These are phyloP conservation scores for Boletellus ananas DNA, from an alignment of 768 basidiomycete species.

Conservation along the genomic window DNA sequence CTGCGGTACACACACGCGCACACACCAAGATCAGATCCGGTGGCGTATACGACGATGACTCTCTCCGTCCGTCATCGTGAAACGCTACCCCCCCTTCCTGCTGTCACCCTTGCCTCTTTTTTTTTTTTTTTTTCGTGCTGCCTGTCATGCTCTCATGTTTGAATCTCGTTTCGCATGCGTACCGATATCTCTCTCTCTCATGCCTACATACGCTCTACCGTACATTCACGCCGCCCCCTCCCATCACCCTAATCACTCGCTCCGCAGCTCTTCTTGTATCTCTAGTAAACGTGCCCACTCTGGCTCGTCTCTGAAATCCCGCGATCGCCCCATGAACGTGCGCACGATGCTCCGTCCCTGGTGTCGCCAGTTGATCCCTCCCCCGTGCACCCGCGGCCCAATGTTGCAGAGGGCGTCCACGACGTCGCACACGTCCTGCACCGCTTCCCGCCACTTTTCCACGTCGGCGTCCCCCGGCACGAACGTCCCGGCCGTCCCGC, in stretches of 20 bases:
- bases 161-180: not conserved
- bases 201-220: not conserved
- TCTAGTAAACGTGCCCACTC: slow-evolving; percentile 72
- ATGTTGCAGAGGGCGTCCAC: slow-evolving; percentile 81
- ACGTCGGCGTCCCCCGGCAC: slow-evolving; percentile 67
- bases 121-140: not conserved
- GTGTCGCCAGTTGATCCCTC: slow-evolving; percentile 69
- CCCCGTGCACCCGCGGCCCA: slow-evolving; percentile 55
- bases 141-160: slow-evolving; percentile 13
- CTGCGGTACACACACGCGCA: not conserved
- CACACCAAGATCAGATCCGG: not conserved
- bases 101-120: not conserved
- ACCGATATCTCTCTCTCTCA: not conserved
- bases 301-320: slow-evolving; percentile 83
- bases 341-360: slow-evolving; percentile 85
- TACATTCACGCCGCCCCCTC: slow-evolving; percentile 11
- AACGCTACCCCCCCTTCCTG: slow-evolving; percentile 7
- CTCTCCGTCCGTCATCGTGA: slow-evolving; percentile 11
- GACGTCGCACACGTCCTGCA: slow-evolving; percentile 75
- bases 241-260: slow-evolving; percentile 2
- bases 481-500: slow-evolving; percentile 54
- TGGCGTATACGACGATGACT: slow-evolving; percentile 1
- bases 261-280: slow-evolving; percentile 39
- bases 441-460: slow-evolving; percentile 69
- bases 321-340: slow-evolving; percentile 84